phyloP scores from a whole-genome alignment of 768 basidiomycete species.

The Russula earlei region DNA sequence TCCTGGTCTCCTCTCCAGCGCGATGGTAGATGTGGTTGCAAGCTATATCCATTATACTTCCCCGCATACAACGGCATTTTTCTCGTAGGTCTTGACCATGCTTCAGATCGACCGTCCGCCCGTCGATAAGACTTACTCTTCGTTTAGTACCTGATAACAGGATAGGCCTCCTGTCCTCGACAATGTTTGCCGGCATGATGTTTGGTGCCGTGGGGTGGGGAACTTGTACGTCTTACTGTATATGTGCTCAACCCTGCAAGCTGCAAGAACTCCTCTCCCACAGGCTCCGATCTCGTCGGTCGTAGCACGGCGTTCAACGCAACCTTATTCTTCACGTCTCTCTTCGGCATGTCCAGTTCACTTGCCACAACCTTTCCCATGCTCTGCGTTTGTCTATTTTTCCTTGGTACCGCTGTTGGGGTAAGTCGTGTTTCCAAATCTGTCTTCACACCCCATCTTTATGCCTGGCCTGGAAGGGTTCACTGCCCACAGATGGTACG shows the following conservation, averaged over 20 bases:
- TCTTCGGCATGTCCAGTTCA: constrained; percentile 79
- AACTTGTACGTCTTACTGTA: constrained; percentile 63
- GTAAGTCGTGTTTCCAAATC: constrained; percentile 32
- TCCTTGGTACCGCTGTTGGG: constrained; percentile 89
- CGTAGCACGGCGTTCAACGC: constrained; percentile 86
- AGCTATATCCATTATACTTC: constrained; percentile 86
- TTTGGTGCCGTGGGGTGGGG: constrained; percentile 89
- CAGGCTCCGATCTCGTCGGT: constrained; percentile 81
- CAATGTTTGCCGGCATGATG: constrained; percentile 98
- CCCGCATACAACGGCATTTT: constrained; percentile 90
- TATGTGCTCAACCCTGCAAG: too few species aligned
- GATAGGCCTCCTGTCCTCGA: constrained; percentile 76
- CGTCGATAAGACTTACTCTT: too few species aligned
- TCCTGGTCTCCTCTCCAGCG: background rate
- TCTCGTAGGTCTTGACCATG: constrained; percentile 37
- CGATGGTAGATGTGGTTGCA: constrained; percentile 80
- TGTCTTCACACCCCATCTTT: background rate
- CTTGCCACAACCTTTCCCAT: constrained; percentile 57
- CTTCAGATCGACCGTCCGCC: too few species aligned
- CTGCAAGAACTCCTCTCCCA: background rate
- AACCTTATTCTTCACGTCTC: constrained; percentile 80
- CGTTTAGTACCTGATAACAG: constrained; percentile 56
- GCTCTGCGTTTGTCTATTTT: constrained; percentile 72
- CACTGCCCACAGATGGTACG: constrained; percentile 96
- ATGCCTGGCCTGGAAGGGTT: constrained; percentile 43